Conservation (phyloP, 148 eudicot genomes). For the Chenopodium suecicum region DNA sequence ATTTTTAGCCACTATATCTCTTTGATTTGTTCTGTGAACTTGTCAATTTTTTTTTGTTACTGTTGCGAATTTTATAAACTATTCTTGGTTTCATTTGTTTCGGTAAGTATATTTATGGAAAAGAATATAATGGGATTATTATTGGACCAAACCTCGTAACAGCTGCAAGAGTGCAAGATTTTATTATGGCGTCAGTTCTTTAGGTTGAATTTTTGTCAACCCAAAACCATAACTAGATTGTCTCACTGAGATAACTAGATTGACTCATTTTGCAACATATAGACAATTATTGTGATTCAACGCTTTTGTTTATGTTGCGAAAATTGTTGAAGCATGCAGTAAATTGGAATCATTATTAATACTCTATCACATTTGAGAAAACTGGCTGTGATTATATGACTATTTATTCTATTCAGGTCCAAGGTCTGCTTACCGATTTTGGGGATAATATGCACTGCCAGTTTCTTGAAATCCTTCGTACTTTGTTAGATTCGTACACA, state of each 20-base stretch:
- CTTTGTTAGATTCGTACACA: conserved; percentile 71
- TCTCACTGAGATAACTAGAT: not conserved
- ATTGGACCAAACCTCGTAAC: not conserved
- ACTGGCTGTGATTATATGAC: not conserved
- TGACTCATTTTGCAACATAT: not conserved
- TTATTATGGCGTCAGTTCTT: not conserved
- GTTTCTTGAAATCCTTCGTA: conserved; percentile 90
- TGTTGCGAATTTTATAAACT: not conserved
- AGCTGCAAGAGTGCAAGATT: not conserved
- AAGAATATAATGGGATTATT: not conserved
- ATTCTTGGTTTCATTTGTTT: not conserved
- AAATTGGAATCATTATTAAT: not conserved
- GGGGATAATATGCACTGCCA: conserved; percentile 98
- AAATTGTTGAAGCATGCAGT: not conserved
- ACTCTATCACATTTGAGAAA: not conserved
- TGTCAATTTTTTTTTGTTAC: not conserved
- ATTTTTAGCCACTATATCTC: not conserved
- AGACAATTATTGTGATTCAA: too few relatives aligned
- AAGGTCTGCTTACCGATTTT: conserved; percentile 90
- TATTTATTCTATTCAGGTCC: conserved; percentile 55
- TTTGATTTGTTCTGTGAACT: not conserved
- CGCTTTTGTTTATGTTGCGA: not conserved
- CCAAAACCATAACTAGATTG: not conserved
- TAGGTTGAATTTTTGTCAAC: not conserved
- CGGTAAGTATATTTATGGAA: not conserved